phyloP scores from a whole-genome alignment of 257 asterid genomes.

The Verbena officinalis region DNA sequence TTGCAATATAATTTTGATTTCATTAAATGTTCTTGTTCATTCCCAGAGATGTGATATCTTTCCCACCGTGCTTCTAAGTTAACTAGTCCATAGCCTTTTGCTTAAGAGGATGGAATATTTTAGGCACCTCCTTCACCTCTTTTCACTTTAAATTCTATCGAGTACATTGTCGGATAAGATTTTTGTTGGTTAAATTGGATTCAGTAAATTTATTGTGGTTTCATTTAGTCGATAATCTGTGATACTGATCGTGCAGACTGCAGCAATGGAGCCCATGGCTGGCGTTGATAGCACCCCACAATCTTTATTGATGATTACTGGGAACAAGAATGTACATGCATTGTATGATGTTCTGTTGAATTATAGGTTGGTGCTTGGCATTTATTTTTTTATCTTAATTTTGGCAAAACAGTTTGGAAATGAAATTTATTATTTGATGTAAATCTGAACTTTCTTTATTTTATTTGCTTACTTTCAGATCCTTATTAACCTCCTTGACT shows the following conservation, averaged over 20 bases:
- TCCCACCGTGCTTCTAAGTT: too few species aligned
- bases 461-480: conserved; percentile 52
- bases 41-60: too few species aligned
- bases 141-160: conserved; percentile 8
- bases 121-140: too few species aligned
- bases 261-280: conserved; percentile 47
- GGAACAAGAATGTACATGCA: conserved; percentile 71
- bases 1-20: conserved; percentile 6
- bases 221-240: conserved; percentile 21
- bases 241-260: conserved; percentile 54
- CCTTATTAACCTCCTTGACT: conserved; percentile 56
- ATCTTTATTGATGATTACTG: conserved; percentile 71
- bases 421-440: background rate
- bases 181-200: conserved; percentile 11
- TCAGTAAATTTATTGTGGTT: conserved; percentile 19
- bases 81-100: too few species aligned
- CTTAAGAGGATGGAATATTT: too few species aligned
- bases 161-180: background rate
- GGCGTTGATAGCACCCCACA: conserved; percentile 81
- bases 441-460: conserved; percentile 17
- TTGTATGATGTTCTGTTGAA: conserved; percentile 78
- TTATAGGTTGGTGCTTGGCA: conserved; percentile 59
- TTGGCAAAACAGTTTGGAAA: conserved; percentile 1
- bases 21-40: conserved; percentile 5
- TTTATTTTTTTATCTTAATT: conserved; percentile 7